A percentile compares a stretch with the other conserved stretches of the same genome.
phyloP scores from a whole-genome alignment of 768 basidiomycete species.

The Bullera alba region DNA sequence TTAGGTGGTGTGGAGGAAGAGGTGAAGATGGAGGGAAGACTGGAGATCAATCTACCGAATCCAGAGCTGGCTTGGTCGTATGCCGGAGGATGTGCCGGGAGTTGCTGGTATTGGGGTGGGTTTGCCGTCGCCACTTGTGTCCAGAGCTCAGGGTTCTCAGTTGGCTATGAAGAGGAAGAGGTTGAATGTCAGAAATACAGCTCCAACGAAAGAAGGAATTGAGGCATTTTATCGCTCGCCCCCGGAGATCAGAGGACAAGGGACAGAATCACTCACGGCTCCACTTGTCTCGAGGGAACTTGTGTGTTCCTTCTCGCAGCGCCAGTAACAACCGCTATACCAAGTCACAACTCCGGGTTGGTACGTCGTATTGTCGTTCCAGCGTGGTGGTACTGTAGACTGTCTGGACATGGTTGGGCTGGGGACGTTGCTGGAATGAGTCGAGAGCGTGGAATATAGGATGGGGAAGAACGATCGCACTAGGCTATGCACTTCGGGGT shows the following conservation, averaged over 20 bases:
- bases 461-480: too few species aligned
- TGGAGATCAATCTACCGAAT: too few species aligned
- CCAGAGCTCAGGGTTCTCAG: neutral
- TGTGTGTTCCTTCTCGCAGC: neutral
- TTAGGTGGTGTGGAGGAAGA: too few species aligned
- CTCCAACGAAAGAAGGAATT: neutral
- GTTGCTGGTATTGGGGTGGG: neutral
- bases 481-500: too few species aligned
- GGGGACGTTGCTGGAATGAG: neutral
- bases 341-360: neutral
- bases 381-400: neutral
- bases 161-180: neutral
- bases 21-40: too few species aligned
- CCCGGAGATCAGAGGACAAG: too few species aligned
- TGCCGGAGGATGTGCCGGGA: too few species aligned
- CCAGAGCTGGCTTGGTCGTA: too few species aligned
- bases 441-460: neutral
- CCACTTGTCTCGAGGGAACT: neutral
- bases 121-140: neutral
- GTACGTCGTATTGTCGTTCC: constrained; percentile 3
- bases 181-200: too few species aligned
- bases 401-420: neutral
- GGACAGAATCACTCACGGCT: neutral
- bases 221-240: neutral
- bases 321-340: constrained; percentile 1